Percentiles rank a stretch among this genome's conserved stretches.
Conservation (phyloP, 345 rosid species). For the Brassica rapa region DNA sequence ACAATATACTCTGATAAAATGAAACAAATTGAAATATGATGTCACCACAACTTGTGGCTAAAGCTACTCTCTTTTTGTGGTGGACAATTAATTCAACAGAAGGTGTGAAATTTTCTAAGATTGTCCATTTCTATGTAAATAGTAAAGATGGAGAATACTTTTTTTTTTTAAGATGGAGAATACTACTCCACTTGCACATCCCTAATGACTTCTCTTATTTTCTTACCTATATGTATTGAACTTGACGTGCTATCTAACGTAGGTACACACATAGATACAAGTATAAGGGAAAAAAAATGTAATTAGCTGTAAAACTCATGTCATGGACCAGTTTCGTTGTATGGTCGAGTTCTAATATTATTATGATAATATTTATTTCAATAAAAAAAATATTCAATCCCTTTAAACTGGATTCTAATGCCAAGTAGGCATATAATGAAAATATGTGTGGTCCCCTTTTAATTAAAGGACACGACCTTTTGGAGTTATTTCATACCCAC, state of each 20-base stretch:
- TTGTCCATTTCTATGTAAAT: not conserved
- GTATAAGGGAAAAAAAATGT: too few relatives aligned
- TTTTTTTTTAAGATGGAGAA: not conserved
- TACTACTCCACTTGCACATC: slow-evolving; percentile 12
- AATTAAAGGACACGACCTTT: slow-evolving; percentile 31
- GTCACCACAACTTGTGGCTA: slow-evolving; percentile 10
- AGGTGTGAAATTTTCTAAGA: not conserved
- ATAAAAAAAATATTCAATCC: slow-evolving; percentile 4
- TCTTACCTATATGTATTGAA: slow-evolving; percentile 25
- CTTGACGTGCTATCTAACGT: slow-evolving; percentile 23
- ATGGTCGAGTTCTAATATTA: slow-evolving; percentile 18
- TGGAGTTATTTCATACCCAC: slow-evolving; percentile 27
- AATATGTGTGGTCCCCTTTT: slow-evolving; percentile 25
- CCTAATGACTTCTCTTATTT: slow-evolving; percentile 17
- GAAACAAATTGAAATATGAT: not conserved
- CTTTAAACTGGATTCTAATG: slow-evolving; percentile 28
- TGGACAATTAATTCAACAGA: not conserved
- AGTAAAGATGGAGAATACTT: slow-evolving; percentile 2
- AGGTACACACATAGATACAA: not conserved
- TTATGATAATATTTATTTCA: not conserved
- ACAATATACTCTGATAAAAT: not conserved
- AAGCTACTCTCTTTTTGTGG: slow-evolving; percentile 17
- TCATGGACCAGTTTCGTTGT: slow-evolving; percentile 38
- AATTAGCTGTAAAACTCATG: slow-evolving; percentile 32
- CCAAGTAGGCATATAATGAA: slow-evolving; percentile 37